Evolutionary conservation across 805 yeast species (phyloP), one percentile per base, ranked within the genome.

Genomic region (Cyberlindnera petersonii): DNA sequence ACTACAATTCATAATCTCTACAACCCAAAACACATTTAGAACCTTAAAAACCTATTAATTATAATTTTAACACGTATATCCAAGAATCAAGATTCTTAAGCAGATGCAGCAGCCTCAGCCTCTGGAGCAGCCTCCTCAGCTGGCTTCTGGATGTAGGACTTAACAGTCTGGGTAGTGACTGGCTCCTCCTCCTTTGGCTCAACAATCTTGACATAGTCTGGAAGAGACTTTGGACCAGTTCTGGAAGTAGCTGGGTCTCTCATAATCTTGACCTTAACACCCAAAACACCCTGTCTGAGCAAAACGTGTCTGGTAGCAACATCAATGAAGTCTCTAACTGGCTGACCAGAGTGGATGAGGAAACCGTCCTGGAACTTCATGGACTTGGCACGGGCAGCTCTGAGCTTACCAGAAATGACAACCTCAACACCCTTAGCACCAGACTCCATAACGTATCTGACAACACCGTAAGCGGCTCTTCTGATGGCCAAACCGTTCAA

Each of bases 351-450:
- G 93, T 93, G 98, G 82, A 93, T 93, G 93, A 93, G 86, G 96
- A 93, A 93, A 81, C 98, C 98, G 71, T 91, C 98, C 69, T 93
- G 84, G 83, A 91, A 93, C 78, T 93, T 93, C 95, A 93, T 95
- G 66, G 97, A 82, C 86, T 93, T 93, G 65, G 98, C 98, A 82
- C 98, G 88, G 65, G 98, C 98, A 75, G 96, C 98, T 79, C 97
- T 87, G 72, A 94, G 84, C 79, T 93, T 93, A 83, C 98, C 98
- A 61, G 97, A 88, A 68, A 93, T 86, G 63, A 93, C 98, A 72
- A 93, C 98, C 81, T 93, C 98, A 68, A 94, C 96, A 89, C 98
- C 98, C 86, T 93, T 93, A 69, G 98, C 98, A 75, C 98, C 98
- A 56, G 97, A 87, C 74, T 89, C 97, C 96, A 93, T 93, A 66